phyloP scores from a whole-genome alignment of 1,139 yeast species.

The Kurtzmaniella quercitrusa region DNA sequence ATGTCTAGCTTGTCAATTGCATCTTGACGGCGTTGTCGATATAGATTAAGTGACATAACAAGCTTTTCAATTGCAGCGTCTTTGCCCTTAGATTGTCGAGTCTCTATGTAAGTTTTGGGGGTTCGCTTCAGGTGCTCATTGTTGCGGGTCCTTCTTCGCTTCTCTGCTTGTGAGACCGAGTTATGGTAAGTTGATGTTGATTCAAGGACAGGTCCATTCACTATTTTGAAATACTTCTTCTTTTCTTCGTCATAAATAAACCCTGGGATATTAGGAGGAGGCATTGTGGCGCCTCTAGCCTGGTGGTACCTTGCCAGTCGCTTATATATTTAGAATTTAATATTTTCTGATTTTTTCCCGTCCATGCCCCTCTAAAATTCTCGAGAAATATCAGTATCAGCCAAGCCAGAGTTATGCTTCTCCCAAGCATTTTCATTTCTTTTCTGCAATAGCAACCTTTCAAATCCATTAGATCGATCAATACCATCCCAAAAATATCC shows the following conservation, averaged over 20 bases:
- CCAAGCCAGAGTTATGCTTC: conserved; percentile 10
- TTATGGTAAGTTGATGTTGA: conserved; percentile 25
- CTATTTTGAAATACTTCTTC: conserved; percentile 42
- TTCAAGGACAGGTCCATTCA: conserved; percentile 24
- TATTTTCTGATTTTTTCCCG: neutral
- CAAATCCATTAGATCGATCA: conserved; percentile 90
- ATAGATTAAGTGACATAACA: neutral
- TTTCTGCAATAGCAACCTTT: conserved; percentile 55
- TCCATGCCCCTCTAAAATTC: neutral
- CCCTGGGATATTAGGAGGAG: conserved; percentile 34
- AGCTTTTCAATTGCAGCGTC: neutral
- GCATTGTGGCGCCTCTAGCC: neutral
- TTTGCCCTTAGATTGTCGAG: neutral
- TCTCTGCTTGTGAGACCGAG: conserved; percentile 26
- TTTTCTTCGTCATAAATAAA: conserved; percentile 41
- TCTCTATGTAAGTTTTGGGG: neutral
- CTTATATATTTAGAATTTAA: neutral
- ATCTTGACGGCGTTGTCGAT: neutral
- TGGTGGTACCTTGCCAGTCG: neutral
- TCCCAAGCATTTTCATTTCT: conserved; percentile 43
- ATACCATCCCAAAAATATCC: conserved; percentile 94
- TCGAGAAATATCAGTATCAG: neutral
- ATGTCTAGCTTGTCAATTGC: neutral
- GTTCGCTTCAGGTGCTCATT: neutral
- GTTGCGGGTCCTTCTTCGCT: conserved; percentile 17